phyloP scores from a whole-genome alignment of 108 stramenopile genomes.

The Stephanodiscus triporus region DNA sequence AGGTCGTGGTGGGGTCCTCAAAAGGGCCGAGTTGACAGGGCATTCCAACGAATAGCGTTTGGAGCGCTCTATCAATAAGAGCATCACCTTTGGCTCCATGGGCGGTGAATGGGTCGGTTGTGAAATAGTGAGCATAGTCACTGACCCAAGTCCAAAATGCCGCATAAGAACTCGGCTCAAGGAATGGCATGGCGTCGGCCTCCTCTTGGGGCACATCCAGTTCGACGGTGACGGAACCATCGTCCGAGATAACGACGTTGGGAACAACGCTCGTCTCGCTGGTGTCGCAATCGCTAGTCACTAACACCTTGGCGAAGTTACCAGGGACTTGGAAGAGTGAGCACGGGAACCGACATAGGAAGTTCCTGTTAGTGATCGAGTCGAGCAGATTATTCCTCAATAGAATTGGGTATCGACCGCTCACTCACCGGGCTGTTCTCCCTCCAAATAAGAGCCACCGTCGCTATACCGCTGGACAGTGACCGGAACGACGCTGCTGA shows the following conservation, averaged over 20 bases:
- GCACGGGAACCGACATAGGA: neutral
- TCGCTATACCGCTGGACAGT: conserved; percentile 39
- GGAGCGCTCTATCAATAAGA: too few species aligned
- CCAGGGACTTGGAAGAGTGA: neutral
- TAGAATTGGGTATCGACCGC: neutral
- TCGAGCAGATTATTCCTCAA: too few species aligned
- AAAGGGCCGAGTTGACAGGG: neutral
- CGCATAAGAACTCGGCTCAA: conserved; percentile 26
- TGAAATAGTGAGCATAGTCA: too few species aligned
- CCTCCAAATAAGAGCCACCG: conserved; percentile 17
- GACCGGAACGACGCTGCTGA: conserved; percentile 36
- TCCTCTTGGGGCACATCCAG: conserved; percentile 3
- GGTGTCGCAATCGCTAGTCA: conserved; percentile 46
- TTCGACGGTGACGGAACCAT: conserved; percentile 13
- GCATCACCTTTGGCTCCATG: too few species aligned
- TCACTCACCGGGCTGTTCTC: conserved; percentile 27
- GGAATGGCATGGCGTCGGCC: conserved; percentile 6
- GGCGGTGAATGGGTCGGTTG: too few species aligned
- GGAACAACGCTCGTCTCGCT: conserved; percentile 25
- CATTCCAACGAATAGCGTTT: too few species aligned
- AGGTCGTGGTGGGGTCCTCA: neutral
- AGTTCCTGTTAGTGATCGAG: neutral
- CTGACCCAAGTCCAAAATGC: conserved; percentile 33
- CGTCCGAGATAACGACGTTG: conserved; percentile 6
- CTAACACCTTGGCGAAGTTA: conserved; percentile 32